phyloP scores from a whole-genome alignment of 2,329 filamentous ascomycete genomes.

The Whalleya microplaca region DNA sequence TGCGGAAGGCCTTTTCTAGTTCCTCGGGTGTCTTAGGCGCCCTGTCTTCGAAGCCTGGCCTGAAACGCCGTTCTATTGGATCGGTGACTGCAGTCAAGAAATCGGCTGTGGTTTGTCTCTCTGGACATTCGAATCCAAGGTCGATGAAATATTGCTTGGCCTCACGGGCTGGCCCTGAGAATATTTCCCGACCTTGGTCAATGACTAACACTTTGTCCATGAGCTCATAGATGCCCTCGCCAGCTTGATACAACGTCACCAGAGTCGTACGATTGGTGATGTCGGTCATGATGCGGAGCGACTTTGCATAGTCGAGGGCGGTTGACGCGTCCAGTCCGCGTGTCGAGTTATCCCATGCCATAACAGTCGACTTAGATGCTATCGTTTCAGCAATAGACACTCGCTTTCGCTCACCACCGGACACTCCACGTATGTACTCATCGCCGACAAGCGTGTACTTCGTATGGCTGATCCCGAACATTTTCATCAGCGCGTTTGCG shows the following conservation, averaged over 20 bases:
- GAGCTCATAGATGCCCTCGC: constrained; percentile 48
- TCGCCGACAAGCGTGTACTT: constrained; percentile 77
- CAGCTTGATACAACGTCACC: constrained; percentile 48
- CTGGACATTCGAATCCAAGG: constrained; percentile 66
- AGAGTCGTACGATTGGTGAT: constrained; percentile 64
- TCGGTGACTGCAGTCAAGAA: constrained; percentile 80
- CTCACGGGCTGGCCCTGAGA: constrained; percentile 64
- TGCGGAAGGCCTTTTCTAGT: constrained; percentile 66
- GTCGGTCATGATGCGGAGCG: constrained; percentile 73
- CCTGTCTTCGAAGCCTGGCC: constrained; percentile 64
- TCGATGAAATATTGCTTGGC: constrained; percentile 69
- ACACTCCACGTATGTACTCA: constrained; percentile 71
- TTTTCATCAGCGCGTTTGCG: constrained; percentile 70
- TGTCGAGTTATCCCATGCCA: constrained; percentile 81
- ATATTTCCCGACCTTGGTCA: constrained; percentile 65
- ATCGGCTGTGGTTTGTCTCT: constrained; percentile 71
- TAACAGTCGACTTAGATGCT: constrained; percentile 72
- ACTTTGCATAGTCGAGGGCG: constrained; percentile 76
- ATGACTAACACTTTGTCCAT: constrained; percentile 85
- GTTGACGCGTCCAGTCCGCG: constrained; percentile 80
- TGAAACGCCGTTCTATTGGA: constrained; percentile 70
- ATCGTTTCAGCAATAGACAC: constrained; percentile 80
- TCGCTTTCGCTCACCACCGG: constrained; percentile 79
- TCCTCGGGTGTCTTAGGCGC: constrained; percentile 72
- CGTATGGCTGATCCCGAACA: constrained; percentile 80